These are phyloP conservation scores for Epichloe aotearoae DNA, from an alignment of 2,329 filamentous ascomycete species.

Conservation along the genomic window DNA sequence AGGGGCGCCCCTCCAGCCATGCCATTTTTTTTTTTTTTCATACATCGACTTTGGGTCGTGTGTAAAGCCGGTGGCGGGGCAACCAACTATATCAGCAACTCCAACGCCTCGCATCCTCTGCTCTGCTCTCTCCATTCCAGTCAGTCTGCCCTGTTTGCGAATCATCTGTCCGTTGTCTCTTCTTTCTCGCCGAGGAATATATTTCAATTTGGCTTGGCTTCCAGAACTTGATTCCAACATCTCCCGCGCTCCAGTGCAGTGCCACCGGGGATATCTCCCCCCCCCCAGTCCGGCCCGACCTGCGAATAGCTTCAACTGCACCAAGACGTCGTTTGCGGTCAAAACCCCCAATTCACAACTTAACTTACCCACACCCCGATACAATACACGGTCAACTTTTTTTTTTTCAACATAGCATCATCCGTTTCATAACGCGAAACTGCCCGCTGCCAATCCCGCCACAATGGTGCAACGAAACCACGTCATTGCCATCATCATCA, in stretches of 20 bases:
- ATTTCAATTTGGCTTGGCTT: not conserved
- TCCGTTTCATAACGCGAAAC: too few species aligned
- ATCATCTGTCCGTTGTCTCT: not conserved
- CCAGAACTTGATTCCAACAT: not conserved
- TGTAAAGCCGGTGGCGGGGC: conserved; percentile 32
- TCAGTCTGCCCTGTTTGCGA: not conserved
- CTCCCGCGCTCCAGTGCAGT: not conserved
- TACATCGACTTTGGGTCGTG: conserved; percentile 13
- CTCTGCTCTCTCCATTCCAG: conserved; percentile 5
- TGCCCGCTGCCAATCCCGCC: not conserved
- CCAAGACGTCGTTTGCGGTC: too few species aligned
- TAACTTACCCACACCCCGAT: too few species aligned
- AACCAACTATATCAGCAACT: conserved; percentile 26
- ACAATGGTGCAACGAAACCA: conserved; percentile 45
- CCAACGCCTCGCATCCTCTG: not conserved
- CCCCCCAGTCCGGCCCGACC: too few species aligned
- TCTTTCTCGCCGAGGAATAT: not conserved
- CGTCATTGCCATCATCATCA: conserved; percentile 55
- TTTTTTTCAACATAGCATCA: not conserved
- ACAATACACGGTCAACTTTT: too few species aligned
- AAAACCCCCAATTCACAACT: too few species aligned
- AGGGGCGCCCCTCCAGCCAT: conserved; percentile 17
- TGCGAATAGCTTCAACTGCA: too few species aligned
- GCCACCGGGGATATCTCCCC: too few species aligned
- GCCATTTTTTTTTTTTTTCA: conserved; percentile 11